Conservation (phyloP, 352 stramenopile species). For the Blastocystis sp. region DNA sequence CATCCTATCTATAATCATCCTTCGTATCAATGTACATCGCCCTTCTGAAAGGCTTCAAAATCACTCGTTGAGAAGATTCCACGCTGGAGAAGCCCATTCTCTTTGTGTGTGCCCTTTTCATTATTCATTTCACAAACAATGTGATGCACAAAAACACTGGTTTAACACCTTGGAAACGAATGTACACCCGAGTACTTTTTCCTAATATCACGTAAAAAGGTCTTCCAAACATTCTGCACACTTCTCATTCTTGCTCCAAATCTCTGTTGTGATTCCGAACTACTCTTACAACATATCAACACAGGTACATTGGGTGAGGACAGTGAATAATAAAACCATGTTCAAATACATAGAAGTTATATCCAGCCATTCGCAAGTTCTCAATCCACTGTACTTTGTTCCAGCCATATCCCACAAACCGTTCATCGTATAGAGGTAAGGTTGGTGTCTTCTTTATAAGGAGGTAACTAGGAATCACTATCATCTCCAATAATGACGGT, state of each 20-base stretch:
- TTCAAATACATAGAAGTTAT: conserved; percentile 30
- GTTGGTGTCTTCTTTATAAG: background rate
- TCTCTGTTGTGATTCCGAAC: background rate
- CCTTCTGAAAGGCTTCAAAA: conserved; percentile 57
- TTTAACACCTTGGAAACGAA: background rate
- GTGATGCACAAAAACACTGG: background rate
- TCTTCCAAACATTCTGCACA: background rate
- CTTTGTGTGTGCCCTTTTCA: background rate
- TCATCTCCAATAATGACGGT: background rate
- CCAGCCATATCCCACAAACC: conserved; percentile 41
- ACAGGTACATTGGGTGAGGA: conserved; percentile 3
- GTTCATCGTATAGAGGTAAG: conserved; percentile 30
- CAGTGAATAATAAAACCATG: conserved; percentile 40
- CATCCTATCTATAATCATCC: background rate
- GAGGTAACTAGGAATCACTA: background rate
- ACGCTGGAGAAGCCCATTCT: conserved; percentile 40
- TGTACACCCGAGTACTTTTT: background rate
- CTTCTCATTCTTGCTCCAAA: background rate
- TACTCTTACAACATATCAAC: background rate
- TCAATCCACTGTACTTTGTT: conserved; percentile 56
- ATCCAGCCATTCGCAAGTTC: conserved; percentile 20
- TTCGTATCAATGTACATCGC: background rate
- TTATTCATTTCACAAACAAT: background rate
- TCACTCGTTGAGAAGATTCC: conserved; percentile 61
- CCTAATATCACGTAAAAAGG: background rate